Percentiles rank a stretch among this genome's conserved stretches.
Conservation (phyloP, 805 yeast species). For the Lachancea fermentati region DNA sequence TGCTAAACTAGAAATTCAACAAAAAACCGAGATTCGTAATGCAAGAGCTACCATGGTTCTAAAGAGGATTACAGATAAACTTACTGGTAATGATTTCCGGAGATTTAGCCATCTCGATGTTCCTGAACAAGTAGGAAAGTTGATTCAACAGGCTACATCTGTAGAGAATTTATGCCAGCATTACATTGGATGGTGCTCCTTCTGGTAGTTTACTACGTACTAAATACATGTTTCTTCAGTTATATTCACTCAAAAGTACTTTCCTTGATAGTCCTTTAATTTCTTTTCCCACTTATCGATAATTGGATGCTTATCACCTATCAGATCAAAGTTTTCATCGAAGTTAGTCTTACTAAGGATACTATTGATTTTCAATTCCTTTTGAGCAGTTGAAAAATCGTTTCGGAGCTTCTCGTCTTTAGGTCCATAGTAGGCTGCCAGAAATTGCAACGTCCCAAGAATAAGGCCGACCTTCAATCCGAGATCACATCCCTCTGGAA, state of each 20-base stretch:
- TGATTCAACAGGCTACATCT: slow-evolving; percentile 93
- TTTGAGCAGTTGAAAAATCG: slow-evolving; percentile 36
- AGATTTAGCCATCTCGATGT: slow-evolving; percentile 66
- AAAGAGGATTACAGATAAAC: slow-evolving; percentile 83
- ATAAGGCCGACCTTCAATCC: slow-evolving; percentile 65
- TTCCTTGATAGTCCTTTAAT: slow-evolving; percentile 14
- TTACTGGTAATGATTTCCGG: slow-evolving; percentile 89
- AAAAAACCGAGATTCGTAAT: slow-evolving; percentile 66
- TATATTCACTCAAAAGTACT: slow-evolving; percentile 8
- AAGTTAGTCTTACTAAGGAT: slow-evolving; percentile 53
- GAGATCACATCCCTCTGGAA: slow-evolving; percentile 63
- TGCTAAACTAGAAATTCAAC: slow-evolving; percentile 59
- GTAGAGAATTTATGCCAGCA: slow-evolving; percentile 95
- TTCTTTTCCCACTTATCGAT: slow-evolving; percentile 42
- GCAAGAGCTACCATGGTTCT: slow-evolving; percentile 89
- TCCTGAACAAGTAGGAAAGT: slow-evolving; percentile 84
- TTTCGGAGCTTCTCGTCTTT: slow-evolving; percentile 15
- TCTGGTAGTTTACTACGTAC: slow-evolving; percentile 55
- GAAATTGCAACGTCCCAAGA: slow-evolving; percentile 45
- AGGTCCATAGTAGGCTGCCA: slow-evolving; percentile 18
- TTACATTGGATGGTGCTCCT: slow-evolving; percentile 98
- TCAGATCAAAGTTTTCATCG: slow-evolving; percentile 41
- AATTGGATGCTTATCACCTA: slow-evolving; percentile 33
- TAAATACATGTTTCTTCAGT: not conserved
- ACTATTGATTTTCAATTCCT: slow-evolving; percentile 53